Base-by-base conservation (phyloP, 768 basidiomycete species). In the Mycena sanguinolenta region DNA sequence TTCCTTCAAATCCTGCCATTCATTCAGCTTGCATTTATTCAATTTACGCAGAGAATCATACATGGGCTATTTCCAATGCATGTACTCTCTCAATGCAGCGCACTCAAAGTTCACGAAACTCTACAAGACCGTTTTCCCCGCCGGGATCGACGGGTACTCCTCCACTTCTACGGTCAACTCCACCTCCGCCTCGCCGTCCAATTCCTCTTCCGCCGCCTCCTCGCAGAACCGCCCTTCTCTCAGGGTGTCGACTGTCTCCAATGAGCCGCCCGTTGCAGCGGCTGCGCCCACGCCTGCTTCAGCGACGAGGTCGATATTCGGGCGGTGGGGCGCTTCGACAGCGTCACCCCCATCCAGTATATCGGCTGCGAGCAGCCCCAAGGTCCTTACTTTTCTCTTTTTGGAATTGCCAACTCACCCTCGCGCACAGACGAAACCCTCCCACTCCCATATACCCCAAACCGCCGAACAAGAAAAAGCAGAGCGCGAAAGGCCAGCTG, bases 61-160 rank as follows among this genome's bases (percentile, higher is more conserved):
- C 77, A 89, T 88, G 84, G 93, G 93, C 38, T 94, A 94, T 76
- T 74, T 94, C 10, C 92, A 93, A 73, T 94, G 92, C 82, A 84
- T 94, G 89, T 93, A 78, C 79, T 85, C 85, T 12, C 71, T 68
- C 55, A 69, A 70, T 63, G 89, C 88, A 71, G 92, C 92, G 16
- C 91, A 94, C 74, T 88, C 91, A 2, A 93, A 92, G 75, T 95
- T 93, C 73, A 85, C 89, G 12, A 94, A 90, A 90, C 80, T 93
- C 5, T 92, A 88, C 81, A 92, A 89, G 75, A 86, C 85, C 6
- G 85, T 92, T 36, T 93, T 91, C 71, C 92, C 92, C 0, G 81
- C 83, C 27, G 91, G 91, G 8, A 77, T 93, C 3, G 85, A 88
- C 21, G 54, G 32, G 2, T 36, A 55, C 27, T 2, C 32, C 21